These are phyloP conservation scores for Spencermartinsiella ligniputridi DNA, from an alignment of 1,139 yeast species.

Conservation along the genomic window DNA sequence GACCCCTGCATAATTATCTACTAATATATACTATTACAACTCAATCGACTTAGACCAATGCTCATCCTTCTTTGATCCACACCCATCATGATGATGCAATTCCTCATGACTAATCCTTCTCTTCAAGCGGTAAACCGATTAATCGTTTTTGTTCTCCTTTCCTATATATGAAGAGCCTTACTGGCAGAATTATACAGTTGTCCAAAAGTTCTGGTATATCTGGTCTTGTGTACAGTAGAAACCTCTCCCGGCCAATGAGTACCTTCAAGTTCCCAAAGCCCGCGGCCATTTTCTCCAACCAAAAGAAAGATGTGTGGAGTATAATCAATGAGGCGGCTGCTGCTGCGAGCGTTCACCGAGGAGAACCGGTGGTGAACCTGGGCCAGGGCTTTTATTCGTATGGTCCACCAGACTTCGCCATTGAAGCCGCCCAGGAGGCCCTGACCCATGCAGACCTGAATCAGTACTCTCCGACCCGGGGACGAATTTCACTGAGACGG, in stretches of 20 bases:
- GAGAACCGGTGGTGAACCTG: slow-evolving; percentile 72
- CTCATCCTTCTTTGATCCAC: no score
- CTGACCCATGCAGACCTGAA: slow-evolving; percentile 67
- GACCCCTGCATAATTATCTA: no score
- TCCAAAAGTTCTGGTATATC: no score
- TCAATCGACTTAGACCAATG: no score
- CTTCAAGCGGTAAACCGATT: neutral
- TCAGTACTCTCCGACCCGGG: slow-evolving; percentile 90
- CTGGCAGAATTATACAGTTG: no score
- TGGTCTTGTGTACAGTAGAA: neutral
- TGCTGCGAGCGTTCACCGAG: slow-evolving; percentile 58
- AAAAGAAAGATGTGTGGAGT: slow-evolving; percentile 82
- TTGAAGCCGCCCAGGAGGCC: slow-evolving; percentile 75
- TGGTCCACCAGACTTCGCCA: slow-evolving; percentile 87
- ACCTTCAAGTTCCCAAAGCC: slow-evolving; percentile 21
- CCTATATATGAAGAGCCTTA: no score
- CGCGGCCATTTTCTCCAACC: slow-evolving; percentile 21
- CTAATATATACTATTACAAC: no score
- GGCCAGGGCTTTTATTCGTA: slow-evolving; percentile 98
- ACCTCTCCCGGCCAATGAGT: neutral
- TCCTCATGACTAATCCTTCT: neutral
- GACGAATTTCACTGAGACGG: slow-evolving; percentile 69
- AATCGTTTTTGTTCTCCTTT: no score
- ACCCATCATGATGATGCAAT: neutral
- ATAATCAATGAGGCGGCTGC: slow-evolving; percentile 94